Base-by-base conservation (phyloP, 768 basidiomycete species). In the Rhodosporidiobolus odoratus region DNA sequence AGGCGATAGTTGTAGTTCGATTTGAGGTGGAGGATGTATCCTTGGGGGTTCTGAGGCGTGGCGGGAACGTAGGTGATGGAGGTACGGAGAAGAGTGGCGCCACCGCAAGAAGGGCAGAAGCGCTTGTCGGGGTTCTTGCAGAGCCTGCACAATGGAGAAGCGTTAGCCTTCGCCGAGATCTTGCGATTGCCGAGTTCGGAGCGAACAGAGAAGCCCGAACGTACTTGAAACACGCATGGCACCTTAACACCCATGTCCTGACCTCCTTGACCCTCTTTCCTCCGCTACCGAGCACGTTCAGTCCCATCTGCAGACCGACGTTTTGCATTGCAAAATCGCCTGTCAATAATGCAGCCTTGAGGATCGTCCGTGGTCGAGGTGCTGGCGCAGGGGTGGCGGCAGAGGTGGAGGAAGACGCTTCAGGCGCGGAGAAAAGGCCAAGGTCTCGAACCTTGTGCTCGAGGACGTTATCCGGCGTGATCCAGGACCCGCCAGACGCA, bases 301-400 rank as follows among this genome's bases (percentile, higher is more conserved):
- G 81, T 0, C 90, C 90, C 90, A 98, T 93, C 79, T 96, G 94
- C 60, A 99, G 80, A 72, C 95, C 81, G 30, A 98, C 91, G 77
- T 99, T 99, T 81, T 99, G 96, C 88, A 99, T 96, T 25, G 96
- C 96, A 79, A 93, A 98, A 84, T 99, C 96, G 30, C 91, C 91
- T 15, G 96, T 98, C 90, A 98, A 92, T 78, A 94, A 96, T 25
- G 93, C 96, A 9, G 85, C 86, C 62, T 83, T 83, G 56, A 95
- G 69, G 60, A 74, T 66, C 66, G 53, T 69, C 63, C 62, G 63
- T 19, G 66, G 58, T 34, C 30, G 37, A 17, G 54, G 21, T 66
- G 82, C 76, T 74, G 82, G 81, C 54, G 72, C 71, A 2, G 56
- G 19, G 16, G 61, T 27, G n/a, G 37, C 50, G 48, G 43, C 8